phyloP scores from a whole-genome alignment of 768 basidiomycete genomes.

The Dioszegia crocea region DNA sequence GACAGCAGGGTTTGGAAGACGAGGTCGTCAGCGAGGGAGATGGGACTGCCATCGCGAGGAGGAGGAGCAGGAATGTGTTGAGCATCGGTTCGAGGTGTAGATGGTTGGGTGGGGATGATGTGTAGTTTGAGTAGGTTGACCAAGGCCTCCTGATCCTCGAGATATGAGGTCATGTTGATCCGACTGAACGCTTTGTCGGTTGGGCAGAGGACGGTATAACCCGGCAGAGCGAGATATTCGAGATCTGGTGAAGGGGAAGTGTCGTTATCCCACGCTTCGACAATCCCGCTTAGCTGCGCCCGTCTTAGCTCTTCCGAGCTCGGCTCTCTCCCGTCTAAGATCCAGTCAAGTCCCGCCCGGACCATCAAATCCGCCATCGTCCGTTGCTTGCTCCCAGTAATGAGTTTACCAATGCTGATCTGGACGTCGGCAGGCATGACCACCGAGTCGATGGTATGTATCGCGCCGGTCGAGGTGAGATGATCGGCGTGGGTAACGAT shows the following conservation, averaged over 20 bases:
- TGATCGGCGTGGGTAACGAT: constrained; percentile 53
- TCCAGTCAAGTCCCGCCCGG: constrained; percentile 84
- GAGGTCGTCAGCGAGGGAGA: constrained; percentile 65
- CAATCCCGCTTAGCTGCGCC: constrained; percentile 16
- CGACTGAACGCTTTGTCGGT: constrained; percentile 86
- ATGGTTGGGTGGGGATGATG: constrained; percentile 46
- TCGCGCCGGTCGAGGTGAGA: constrained; percentile 81
- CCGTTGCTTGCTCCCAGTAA: constrained; percentile 78
- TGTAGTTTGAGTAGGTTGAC: constrained; percentile 50
- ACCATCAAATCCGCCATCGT: constrained; percentile 81
- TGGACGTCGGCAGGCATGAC: constrained; percentile 77
- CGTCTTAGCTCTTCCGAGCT: constrained; percentile 21
- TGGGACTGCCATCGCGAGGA: constrained; percentile 64
- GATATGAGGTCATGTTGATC: constrained; percentile 66
- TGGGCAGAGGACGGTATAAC: constrained; percentile 89
- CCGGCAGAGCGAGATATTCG: constrained; percentile 26
- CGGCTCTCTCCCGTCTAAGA: constrained; percentile 66
- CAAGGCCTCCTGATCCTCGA: constrained; percentile 40
- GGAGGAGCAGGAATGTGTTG: constrained; percentile 10
- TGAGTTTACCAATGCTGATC: constrained; percentile 80
- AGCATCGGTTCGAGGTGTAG: constrained; percentile 5
- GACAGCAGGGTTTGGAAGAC: constrained; percentile 69
- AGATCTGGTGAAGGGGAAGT: constrained; percentile 12
- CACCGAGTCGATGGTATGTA: constrained; percentile 68
- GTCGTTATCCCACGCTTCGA: constrained; percentile 9